These are phyloP conservation scores for Sclerotinia glacialis DNA, from an alignment of 2,329 filamentous ascomycete genomes.

Conservation along the genomic window DNA sequence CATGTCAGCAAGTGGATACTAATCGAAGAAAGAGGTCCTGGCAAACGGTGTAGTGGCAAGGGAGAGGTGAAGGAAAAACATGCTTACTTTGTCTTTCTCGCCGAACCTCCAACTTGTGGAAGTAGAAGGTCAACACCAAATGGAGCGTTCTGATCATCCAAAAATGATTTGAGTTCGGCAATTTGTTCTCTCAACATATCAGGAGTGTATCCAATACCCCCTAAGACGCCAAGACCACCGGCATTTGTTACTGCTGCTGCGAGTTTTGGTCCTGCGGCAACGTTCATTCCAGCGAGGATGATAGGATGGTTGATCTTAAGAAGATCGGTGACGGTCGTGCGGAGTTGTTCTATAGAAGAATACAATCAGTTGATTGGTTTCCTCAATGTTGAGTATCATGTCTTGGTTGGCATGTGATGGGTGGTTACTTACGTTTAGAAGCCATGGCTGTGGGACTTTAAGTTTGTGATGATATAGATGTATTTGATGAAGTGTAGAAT, in stretches of 20 bases:
- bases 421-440: slow-evolving; percentile 67
- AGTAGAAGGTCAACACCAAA: slow-evolving; percentile 94
- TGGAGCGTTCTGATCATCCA: slow-evolving; percentile 87
- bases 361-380: slow-evolving; percentile 23
- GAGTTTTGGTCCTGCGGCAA: slow-evolving; percentile 92
- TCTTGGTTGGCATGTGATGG: slow-evolving; percentile 32
- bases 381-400: background rate
- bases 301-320: slow-evolving; percentile 97
- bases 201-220: slow-evolving; percentile 91
- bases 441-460: slow-evolving; percentile 55
- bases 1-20: slow-evolving; percentile 31
- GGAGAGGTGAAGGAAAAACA: slow-evolving; percentile 41
- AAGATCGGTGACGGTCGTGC: slow-evolving; percentile 89
- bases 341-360: slow-evolving; percentile 68
- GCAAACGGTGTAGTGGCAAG: background rate
- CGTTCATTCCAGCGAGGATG: slow-evolving; percentile 97
- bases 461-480: slow-evolving; percentile 5
- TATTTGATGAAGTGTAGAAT: slow-evolving; percentile 12
- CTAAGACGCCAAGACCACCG: slow-evolving; percentile 93
- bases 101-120: slow-evolving; percentile 89
- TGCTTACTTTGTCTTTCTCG: slow-evolving; percentile 87
- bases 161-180: slow-evolving; percentile 83
- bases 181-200: slow-evolving; percentile 97
- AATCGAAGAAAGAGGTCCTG: slow-evolving; percentile 16
- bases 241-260: slow-evolving; percentile 97